phyloP scores from a whole-genome alignment of 257 asterid genomes.

The Solanum virginianum region DNA sequence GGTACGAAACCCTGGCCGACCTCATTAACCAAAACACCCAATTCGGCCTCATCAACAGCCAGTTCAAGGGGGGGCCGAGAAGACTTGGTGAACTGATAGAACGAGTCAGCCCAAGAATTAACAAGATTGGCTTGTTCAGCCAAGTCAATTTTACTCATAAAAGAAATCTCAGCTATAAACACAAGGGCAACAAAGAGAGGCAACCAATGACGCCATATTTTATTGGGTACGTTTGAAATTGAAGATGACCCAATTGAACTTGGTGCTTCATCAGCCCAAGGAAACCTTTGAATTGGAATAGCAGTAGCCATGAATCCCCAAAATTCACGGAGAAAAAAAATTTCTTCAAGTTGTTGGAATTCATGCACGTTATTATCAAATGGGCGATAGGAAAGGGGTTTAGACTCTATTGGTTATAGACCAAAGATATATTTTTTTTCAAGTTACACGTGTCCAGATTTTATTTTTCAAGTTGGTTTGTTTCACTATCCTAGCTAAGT shows the following conservation, averaged over 20 bases:
- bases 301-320: not conserved
- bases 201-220: constrained; percentile 50
- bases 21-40: constrained; percentile 1
- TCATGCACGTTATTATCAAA: not conserved
- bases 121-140: constrained; percentile 68
- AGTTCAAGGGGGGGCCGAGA: not conserved
- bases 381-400: not conserved
- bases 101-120: constrained; percentile 89
- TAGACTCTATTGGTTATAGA: not conserved
- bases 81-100: constrained; percentile 48
- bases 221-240: constrained; percentile 18
- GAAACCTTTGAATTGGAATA: constrained; percentile 13
- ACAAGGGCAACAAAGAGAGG: constrained; percentile 61
- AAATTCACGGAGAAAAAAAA: not conserved
- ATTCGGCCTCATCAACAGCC: not conserved
- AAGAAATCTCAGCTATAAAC: constrained; percentile 74
- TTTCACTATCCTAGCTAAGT: not conserved
- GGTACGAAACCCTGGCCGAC: constrained; percentile 3
- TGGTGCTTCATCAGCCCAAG: constrained; percentile 8
- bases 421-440: too few relatives aligned
- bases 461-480: not conserved
- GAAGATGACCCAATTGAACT: constrained; percentile 10
- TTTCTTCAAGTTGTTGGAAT: not conserved
- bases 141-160: constrained; percentile 68
- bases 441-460: not conserved